phyloP scores from a whole-genome alignment of 2,329 filamentous ascomycete genomes.

The Fusarium sp. region DNA sequence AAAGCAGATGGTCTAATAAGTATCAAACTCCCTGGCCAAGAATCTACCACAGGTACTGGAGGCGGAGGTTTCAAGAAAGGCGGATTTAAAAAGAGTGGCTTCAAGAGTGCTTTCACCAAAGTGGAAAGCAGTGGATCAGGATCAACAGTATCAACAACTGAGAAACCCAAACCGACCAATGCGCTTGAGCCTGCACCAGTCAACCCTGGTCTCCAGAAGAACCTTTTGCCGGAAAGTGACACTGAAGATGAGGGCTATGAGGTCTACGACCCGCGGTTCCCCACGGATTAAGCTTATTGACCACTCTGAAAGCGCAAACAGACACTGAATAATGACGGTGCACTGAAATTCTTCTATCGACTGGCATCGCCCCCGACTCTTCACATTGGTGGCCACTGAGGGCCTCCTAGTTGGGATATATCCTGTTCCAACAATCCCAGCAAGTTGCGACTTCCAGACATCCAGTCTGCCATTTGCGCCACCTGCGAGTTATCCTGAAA shows the following conservation, averaged over 20 bases:
- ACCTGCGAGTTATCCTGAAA: slow-evolving; percentile 48
- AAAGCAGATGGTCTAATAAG: slow-evolving; percentile 76
- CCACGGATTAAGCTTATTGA: slow-evolving; percentile 65
- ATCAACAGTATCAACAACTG: slow-evolving; percentile 56
- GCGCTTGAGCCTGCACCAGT: slow-evolving; percentile 36
- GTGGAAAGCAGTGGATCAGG: slow-evolving; percentile 55
- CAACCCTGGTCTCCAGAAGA: slow-evolving; percentile 40
- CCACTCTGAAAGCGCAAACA: not conserved
- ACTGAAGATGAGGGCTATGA: slow-evolving; percentile 79
- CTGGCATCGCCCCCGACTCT: slow-evolving; percentile 4
- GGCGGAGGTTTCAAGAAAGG: slow-evolving; percentile 71
- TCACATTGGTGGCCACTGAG: slow-evolving; percentile 49
- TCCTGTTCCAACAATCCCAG: slow-evolving; percentile 74
- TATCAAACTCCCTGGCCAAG: slow-evolving; percentile 67
- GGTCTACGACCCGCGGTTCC: slow-evolving; percentile 70
- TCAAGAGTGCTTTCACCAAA: slow-evolving; percentile 79
- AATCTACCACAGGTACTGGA: slow-evolving; percentile 44
- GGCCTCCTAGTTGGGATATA: slow-evolving; percentile 58
- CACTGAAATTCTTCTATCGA: slow-evolving; percentile 12
- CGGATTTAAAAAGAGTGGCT: slow-evolving; percentile 84
- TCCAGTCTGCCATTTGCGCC: slow-evolving; percentile 72
- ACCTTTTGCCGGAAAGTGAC: slow-evolving; percentile 64
- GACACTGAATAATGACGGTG: not conserved
- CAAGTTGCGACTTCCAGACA: slow-evolving; percentile 73
- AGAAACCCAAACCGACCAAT: slow-evolving; percentile 51